Evolutionary conservation across 331 rosid genomes (phyloP).

Genomic region (Quercus phellos): DNA sequence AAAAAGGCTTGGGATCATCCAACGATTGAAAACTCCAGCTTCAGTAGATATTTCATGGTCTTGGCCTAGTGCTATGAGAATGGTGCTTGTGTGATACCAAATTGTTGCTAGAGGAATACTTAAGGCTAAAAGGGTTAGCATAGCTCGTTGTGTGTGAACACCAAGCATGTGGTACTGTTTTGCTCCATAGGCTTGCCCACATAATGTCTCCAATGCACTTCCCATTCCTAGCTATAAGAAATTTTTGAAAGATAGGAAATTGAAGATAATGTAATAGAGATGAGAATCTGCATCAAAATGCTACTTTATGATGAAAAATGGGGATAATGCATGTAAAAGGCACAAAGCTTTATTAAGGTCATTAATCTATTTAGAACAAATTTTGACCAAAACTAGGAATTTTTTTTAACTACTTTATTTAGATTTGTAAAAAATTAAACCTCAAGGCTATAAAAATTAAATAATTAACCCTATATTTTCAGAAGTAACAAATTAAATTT

Average conservation of each 20-base stretch:
- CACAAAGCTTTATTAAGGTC: too few species aligned
- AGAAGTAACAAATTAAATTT: too few species aligned
- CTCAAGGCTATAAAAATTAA: too few species aligned
- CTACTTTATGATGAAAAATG: background rate
- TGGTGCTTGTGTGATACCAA: conserved; percentile 45
- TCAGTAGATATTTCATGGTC: conserved; percentile 40
- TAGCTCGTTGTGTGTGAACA: conserved; percentile 55
- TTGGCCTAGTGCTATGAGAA: conserved; percentile 45
- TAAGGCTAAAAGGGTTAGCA: conserved; percentile 37
- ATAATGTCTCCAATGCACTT: conserved; percentile 62
- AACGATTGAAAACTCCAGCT: conserved; percentile 44
- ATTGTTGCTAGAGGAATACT: conserved; percentile 43
- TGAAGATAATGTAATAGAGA: background rate
- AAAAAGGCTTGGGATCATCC: conserved; percentile 58
- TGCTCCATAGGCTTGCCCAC: conserved; percentile 71
- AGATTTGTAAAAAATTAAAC: too few species aligned
- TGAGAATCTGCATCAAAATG: background rate
- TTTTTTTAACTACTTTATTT: too few species aligned
- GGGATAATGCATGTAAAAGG: too few species aligned
- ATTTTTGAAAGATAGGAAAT: conserved; percentile 1
- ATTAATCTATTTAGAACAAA: too few species aligned
- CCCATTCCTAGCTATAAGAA: conserved; percentile 52
- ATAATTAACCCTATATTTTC: too few species aligned
- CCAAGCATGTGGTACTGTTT: conserved; percentile 59
- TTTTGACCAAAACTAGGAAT: too few species aligned